Conservation (phyloP, 2,329 filamentous ascomycete genomes). For the Aspergillus fumigatiaffinis region DNA sequence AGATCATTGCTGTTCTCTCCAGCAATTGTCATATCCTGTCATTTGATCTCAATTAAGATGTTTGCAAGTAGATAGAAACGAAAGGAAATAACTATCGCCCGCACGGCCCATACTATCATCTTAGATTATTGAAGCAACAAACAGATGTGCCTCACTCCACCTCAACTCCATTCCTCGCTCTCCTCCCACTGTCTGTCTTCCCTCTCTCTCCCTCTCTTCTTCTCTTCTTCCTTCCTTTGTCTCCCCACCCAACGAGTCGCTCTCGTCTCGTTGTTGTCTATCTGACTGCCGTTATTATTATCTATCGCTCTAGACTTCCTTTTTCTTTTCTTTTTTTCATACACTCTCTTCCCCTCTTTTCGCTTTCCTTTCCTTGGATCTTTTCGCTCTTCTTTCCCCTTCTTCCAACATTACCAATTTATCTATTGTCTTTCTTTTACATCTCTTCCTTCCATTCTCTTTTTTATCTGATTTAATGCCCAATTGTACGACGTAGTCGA, state of each 20-base stretch:
- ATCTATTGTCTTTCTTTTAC: constrained; percentile 5
- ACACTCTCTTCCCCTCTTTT: constrained; percentile 7
- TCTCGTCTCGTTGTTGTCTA: constrained; percentile 35
- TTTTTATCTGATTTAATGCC: constrained; percentile 1
- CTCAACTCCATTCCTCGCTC: not conserved
- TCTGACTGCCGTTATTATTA: constrained; percentile 5
- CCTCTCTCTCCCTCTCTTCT: constrained; percentile 19
- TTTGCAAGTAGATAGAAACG: not conserved
- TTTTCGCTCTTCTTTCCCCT: constrained; percentile 11
- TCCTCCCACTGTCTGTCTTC: constrained; percentile 8
- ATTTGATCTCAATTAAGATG: not conserved
- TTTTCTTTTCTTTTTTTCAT: constrained; percentile 11
- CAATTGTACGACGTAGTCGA: constrained; percentile 6
- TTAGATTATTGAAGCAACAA: not conserved
- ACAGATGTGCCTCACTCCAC: not conserved
- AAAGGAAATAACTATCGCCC: not conserved
- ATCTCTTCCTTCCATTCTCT: not conserved
- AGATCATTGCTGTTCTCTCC: not conserved
- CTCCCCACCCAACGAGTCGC: constrained; percentile 33
- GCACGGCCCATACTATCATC: not conserved
- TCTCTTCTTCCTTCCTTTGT: constrained; percentile 26
- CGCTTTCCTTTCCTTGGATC: constrained; percentile 10
- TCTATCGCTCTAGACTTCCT: constrained; percentile 10
- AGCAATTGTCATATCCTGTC: not conserved
- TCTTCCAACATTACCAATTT: not conserved